Conservation (phyloP, 495 filamentous ascomycete species). For the Talaromyces trachyspermus region DNA sequence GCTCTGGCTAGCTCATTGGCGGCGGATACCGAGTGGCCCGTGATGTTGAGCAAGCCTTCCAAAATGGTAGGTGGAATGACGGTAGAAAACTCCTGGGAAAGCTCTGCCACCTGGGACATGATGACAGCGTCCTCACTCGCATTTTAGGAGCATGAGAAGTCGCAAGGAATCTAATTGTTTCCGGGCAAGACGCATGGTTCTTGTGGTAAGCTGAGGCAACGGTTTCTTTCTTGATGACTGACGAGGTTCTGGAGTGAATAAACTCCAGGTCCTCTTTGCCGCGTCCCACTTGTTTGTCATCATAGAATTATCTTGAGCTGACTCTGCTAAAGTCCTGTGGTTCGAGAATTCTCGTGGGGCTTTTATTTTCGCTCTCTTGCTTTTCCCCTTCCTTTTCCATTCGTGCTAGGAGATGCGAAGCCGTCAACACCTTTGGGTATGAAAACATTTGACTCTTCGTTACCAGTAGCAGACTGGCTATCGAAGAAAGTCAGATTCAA, state of each 20-base stretch:
- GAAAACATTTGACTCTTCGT: conserved; percentile 29
- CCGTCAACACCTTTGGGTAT: conserved; percentile 71
- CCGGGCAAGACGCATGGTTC: conserved; percentile 48
- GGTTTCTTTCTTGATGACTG: conserved; percentile 36
- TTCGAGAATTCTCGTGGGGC: conserved; percentile 13
- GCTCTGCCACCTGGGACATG: conserved; percentile 42
- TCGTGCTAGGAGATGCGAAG: conserved; percentile 43
- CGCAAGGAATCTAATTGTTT: conserved; percentile 49
- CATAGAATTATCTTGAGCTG: conserved; percentile 9
- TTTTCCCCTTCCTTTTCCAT: conserved; percentile 38
- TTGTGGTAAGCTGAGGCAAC: conserved; percentile 57
- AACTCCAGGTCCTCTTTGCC: conserved; percentile 53
- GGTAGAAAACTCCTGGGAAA: conserved; percentile 46
- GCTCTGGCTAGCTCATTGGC: conserved; percentile 53
- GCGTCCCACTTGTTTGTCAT: conserved; percentile 48
- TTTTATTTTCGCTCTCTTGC: conserved; percentile 23
- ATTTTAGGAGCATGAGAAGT: conserved; percentile 20
- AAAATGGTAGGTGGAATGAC: conserved; percentile 35
- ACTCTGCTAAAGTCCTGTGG: conserved; percentile 5
- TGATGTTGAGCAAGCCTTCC: conserved; percentile 46
- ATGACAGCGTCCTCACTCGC: conserved; percentile 34
- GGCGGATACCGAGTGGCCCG: conserved; percentile 45
- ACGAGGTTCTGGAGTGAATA: conserved; percentile 39
- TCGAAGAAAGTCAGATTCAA: conserved; percentile 69
- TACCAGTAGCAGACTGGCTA: conserved; percentile 31